phyloP scores from a whole-genome alignment of 2,329 filamentous ascomycete species.

The Pseudopyricularia javanii region DNA sequence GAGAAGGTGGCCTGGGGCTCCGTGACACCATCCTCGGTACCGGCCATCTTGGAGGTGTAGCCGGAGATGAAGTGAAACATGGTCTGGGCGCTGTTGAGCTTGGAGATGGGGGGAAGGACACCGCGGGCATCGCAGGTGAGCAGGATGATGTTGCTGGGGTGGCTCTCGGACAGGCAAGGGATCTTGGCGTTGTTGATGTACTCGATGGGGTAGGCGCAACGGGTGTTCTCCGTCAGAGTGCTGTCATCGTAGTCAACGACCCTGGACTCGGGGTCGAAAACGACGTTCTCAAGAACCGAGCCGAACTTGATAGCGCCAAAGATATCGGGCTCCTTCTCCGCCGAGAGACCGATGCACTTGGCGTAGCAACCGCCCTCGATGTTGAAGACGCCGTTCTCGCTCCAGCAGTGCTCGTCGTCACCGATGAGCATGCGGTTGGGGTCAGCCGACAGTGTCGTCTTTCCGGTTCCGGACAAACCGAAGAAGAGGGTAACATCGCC shows the following conservation, averaged over 20 bases:
- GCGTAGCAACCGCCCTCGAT: slow-evolving; percentile 99
- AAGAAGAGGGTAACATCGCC: slow-evolving; percentile 99
- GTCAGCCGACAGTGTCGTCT: slow-evolving; percentile 96
- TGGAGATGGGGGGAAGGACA: slow-evolving; percentile 94
- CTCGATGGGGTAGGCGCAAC: slow-evolving; percentile 95
- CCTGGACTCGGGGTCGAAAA: slow-evolving; percentile 85
- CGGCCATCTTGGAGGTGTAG: slow-evolving; percentile 99
- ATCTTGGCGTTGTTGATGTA: slow-evolving; percentile 99
- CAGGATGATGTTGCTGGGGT: slow-evolving; percentile 95
- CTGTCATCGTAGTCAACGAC: slow-evolving; percentile 90
- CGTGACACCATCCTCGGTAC: slow-evolving; percentile 91
- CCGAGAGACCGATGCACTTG: slow-evolving; percentile 94
- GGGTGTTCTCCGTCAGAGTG: slow-evolving; percentile 95
- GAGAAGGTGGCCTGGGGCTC: slow-evolving; percentile 99
- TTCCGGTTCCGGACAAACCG: slow-evolving; percentile 94
- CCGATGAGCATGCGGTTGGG: slow-evolving; percentile 93
- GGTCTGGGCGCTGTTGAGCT: slow-evolving; percentile 86
- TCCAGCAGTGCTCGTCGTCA: slow-evolving; percentile 99
- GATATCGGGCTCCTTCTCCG: slow-evolving; percentile 98
- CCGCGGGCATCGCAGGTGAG: slow-evolving; percentile 96
- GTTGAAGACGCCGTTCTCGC: slow-evolving; percentile 93
- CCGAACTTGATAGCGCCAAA: slow-evolving; percentile 92
- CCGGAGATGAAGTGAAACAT: slow-evolving; percentile 99
- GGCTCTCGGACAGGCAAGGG: slow-evolving; percentile 74
- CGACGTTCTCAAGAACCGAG: slow-evolving; percentile 95